These are phyloP conservation scores for Mortierella sp. DNA, from an alignment of 371 early-diverging fungal species.

Conservation along the genomic window DNA sequence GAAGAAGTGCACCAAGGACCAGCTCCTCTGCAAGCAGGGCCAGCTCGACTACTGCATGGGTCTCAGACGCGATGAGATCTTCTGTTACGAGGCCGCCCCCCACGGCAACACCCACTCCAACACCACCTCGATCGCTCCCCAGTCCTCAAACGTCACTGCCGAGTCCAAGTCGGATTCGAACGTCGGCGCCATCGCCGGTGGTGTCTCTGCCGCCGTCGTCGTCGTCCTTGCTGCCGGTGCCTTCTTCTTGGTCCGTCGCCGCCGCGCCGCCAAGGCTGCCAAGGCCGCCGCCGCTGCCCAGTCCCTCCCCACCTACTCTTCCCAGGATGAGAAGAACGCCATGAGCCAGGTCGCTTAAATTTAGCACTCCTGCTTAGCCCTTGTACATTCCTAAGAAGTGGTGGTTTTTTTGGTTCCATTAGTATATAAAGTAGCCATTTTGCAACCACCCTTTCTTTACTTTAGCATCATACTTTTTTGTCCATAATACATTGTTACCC, in stretches of 20 bases:
- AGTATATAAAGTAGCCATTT: constrained; percentile 8
- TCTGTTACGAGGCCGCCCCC: constrained; percentile 36
- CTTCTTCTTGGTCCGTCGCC: constrained; percentile 49
- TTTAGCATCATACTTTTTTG: too few relatives aligned
- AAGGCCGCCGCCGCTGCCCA: constrained; percentile 19
- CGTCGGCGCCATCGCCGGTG: constrained; percentile 55
- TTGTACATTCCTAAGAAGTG: constrained; percentile 4
- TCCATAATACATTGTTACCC: too few relatives aligned
- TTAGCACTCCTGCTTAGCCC: constrained; percentile 1
- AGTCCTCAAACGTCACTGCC: neutral
- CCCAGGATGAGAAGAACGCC: constrained; percentile 46
- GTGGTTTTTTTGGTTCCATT: neutral
- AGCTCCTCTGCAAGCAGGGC: constrained; percentile 38
- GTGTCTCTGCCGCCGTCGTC: constrained; percentile 54
- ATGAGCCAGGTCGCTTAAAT: constrained; percentile 43
- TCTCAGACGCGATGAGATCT: constrained; percentile 22
- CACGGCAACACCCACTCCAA: constrained; percentile 19
- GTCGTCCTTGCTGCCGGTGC: constrained; percentile 37
- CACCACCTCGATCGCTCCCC: neutral
- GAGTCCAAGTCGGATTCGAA: constrained; percentile 31
- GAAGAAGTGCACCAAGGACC: constrained; percentile 47
- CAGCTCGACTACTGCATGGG: constrained; percentile 43
- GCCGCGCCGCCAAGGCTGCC: constrained; percentile 41
- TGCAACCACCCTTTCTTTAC: too few relatives aligned
- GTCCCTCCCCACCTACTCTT: constrained; percentile 41